Evolutionary conservation across 768 basidiomycete genomes (phyloP).

Genomic region (Cubamyces lactineus): DNA sequence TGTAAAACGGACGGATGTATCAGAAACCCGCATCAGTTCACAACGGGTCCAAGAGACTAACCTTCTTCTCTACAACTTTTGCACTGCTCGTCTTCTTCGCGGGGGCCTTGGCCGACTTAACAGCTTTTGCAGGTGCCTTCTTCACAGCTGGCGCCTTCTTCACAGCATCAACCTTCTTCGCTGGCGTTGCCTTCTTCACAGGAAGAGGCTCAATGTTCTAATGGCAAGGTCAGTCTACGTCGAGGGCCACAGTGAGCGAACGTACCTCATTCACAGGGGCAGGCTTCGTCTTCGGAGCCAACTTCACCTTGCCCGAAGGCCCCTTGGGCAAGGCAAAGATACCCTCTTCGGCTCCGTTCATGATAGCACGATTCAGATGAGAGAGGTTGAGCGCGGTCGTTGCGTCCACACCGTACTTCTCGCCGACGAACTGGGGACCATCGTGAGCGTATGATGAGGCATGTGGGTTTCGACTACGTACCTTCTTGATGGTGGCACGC

Average conservation of each 20-base stretch:
- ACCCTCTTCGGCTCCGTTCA: conserved; percentile 52
- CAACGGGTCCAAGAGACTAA: no score
- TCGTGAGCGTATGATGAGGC: neutral
- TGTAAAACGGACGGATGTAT: no score
- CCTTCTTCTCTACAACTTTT: conserved; percentile 41
- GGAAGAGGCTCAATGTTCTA: conserved; percentile 41
- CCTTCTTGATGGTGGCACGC: conserved; percentile 71
- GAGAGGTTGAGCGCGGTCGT: conserved; percentile 44
- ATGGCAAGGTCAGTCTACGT: conserved; percentile 24
- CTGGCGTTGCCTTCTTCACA: conserved; percentile 34
- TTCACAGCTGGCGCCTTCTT: conserved; percentile 40
- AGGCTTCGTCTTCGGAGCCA: conserved; percentile 58
- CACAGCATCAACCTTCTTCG: conserved; percentile 28
- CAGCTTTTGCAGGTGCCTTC: conserved; percentile 39
- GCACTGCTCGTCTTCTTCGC: conserved; percentile 40
- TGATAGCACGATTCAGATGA: conserved; percentile 59
- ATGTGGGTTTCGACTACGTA: conserved; percentile 16
- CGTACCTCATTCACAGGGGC: conserved; percentile 60
- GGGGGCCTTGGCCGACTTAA: conserved; percentile 27
- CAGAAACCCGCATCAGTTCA: no score
- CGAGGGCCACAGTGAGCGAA: neutral
- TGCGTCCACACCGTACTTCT: conserved; percentile 51
- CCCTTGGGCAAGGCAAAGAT: conserved; percentile 64
- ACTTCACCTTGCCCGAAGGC: conserved; percentile 74
- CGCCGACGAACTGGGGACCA: conserved; percentile 50